phyloP scores from a whole-genome alignment of 208 protist genomes.

The Crithidia expoeki region DNA sequence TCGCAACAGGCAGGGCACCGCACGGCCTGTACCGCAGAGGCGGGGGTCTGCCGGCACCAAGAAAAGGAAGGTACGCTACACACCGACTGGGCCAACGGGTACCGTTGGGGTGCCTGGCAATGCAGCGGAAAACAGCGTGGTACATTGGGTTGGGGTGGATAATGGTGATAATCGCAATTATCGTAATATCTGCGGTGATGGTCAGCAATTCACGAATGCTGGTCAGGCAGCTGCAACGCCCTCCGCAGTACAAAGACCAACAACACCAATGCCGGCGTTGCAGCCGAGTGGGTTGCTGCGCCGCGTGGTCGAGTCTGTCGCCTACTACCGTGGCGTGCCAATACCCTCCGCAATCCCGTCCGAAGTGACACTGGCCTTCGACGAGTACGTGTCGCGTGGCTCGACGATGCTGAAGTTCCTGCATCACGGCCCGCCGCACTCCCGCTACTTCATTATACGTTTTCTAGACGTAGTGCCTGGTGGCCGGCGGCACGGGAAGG shows the following conservation, averaged over 20 bases:
- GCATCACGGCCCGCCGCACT: slow-evolving; percentile 46
- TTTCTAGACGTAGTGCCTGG: slow-evolving; percentile 48
- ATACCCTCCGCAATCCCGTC: slow-evolving; percentile 39
- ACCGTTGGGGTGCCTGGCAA: not conserved
- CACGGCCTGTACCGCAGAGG: not conserved
- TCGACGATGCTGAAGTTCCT: slow-evolving; percentile 66
- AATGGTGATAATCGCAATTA: no score
- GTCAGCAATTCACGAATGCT: not conserved
- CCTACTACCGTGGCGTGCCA: slow-evolving; percentile 41
- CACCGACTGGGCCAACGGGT: slow-evolving; percentile 4
- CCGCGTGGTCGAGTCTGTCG: slow-evolving; percentile 48
- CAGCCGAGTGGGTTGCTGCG: slow-evolving; percentile 51
- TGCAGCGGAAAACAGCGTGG: not conserved
- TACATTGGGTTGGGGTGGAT: slow-evolving; percentile 9
- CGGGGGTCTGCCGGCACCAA: not conserved
- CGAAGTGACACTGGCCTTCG: slow-evolving; percentile 75
- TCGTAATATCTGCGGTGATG: no score
- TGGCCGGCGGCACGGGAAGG: not conserved
- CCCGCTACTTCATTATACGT: slow-evolving; percentile 65
- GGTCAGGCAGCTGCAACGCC: not conserved
- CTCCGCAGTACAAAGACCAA: slow-evolving; percentile 1
- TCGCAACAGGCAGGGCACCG: not conserved
- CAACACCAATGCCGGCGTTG: slow-evolving; percentile 17
- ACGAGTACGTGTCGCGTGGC: slow-evolving; percentile 60
- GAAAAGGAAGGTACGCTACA: not conserved